Conservation (phyloP, 2,329 filamentous ascomycete genomes). For the Fusarium verticillioides region DNA sequence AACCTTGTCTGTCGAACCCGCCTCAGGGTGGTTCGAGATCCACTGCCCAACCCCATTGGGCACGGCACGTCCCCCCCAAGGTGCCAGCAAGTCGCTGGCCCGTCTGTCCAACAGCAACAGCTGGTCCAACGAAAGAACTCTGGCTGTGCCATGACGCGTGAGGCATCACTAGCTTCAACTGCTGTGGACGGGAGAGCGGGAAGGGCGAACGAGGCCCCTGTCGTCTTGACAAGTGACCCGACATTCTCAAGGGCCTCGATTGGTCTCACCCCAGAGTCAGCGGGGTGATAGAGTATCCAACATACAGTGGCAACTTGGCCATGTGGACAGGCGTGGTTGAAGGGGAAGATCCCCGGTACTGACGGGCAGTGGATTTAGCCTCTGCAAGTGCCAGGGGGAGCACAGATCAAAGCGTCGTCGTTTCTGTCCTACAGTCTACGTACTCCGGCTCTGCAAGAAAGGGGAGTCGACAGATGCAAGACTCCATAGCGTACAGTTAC, state of each 20-base stretch:
- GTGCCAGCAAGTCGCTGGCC: neutral
- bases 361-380: conserved; percentile 14
- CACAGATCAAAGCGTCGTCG: conserved; percentile 10
- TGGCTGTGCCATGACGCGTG: conserved; percentile 27
- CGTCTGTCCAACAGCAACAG: conserved; percentile 6
- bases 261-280: conserved; percentile 27
- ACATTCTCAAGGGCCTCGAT: conserved; percentile 21
- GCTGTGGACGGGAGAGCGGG: conserved; percentile 26
- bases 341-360: conserved; percentile 18
- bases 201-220: conserved; percentile 13
- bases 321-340: conserved; percentile 39
- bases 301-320: conserved; percentile 28
- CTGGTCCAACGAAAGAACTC: conserved; percentile 24
- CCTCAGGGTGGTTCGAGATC: conserved; percentile 39
- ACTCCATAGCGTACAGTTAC: conserved; percentile 26
- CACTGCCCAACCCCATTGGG: conserved; percentile 42
- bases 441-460: conserved; percentile 19
- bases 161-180: conserved; percentile 8
- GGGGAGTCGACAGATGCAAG: conserved; percentile 23
- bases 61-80: conserved; percentile 32
- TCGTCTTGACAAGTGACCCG: conserved; percentile 11
- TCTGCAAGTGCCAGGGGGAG: conserved; percentile 26
- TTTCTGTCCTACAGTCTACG: neutral
- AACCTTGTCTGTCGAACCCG: conserved; percentile 36
- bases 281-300: conserved; percentile 18